Base-by-base conservation (phyloP, 2,329 filamentous ascomycete genomes). In the Dactylellina haptotyla region DNA sequence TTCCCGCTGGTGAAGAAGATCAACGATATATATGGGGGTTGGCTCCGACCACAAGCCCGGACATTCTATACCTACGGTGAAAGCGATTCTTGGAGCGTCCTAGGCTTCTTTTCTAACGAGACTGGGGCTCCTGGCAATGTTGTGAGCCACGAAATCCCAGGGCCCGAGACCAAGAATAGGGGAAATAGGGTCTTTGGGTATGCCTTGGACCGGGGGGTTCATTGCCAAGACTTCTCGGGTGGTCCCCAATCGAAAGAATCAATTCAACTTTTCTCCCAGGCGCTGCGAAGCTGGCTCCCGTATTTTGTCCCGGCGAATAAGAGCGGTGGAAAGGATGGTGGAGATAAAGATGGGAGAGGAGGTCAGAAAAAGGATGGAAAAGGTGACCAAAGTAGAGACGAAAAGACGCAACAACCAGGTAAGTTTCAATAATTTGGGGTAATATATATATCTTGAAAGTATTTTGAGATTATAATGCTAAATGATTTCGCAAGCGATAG, bases 41-140 rank as follows among this genome's bases (percentile, higher is more conserved):
- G 84, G 84, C 76, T 12, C 8, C 48, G 51, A 10, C 46, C 57
- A 34, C 72, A 70, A 23, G n/a, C 57, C 4, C 54, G 61, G 41
- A 75, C 74, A 1, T 66, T 73, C 23, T 73, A 69, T 30, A 53
- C 57, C 0, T 82, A 80, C 23, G 84, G 84, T 3, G 81, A 85
- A 62, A 85, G 82, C 74, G 84, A 86, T 65, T 84, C 84, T 2
- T 87, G 84, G 85, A 80, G 83, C 18, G 82, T 83, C 0, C 78
- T 85, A 1, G 83, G 81, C 0, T 80, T 82, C 0, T 25, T 53
- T 20, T 82, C 81, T 1, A 79, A 76, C 0, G 82, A 84, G 66
- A 59, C 75, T 0, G 81, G 81, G 41, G 82, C 82, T 2, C 83
- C 84, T 10, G 5, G 76, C 2, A 77, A 83, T 14, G 75, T 74